Percentiles rank a stretch among this genome's conserved stretches.
Conservation (phyloP, 352 stramenopile genomes). For the Phytophthora pinifolia region DNA sequence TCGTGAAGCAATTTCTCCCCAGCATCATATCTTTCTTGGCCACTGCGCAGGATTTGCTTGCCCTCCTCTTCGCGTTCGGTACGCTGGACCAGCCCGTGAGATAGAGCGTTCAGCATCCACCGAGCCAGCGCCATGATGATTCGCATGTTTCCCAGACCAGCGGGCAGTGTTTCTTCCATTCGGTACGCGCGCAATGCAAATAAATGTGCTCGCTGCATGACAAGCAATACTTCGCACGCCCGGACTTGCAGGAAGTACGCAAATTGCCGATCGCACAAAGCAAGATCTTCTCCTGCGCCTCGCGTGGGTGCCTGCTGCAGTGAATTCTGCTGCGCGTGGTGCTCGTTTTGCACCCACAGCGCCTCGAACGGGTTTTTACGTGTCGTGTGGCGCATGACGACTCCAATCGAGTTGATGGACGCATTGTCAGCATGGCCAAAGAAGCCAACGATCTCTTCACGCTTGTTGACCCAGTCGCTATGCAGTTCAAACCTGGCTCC, state of each 20-base stretch:
- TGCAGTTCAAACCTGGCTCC: conserved; percentile 64
- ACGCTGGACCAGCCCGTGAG: conserved; percentile 65
- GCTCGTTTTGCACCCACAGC: conserved; percentile 57
- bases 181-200: conserved; percentile 58
- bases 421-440: conserved; percentile 64
- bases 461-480: conserved; percentile 46
- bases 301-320: conserved; percentile 14
- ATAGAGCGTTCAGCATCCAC: conserved; percentile 69
- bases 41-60: conserved; percentile 56
- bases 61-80: conserved; percentile 68
- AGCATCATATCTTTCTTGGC: conserved; percentile 50
- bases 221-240: conserved; percentile 58
- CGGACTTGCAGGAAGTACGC: conserved; percentile 83
- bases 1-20: conserved; percentile 57
- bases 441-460: conserved; percentile 73
- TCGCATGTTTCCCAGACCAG: conserved; percentile 34
- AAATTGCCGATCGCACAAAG: conserved; percentile 70
- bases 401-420: conserved; percentile 66
- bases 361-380: conserved; percentile 80
- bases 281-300: conserved; percentile 24
- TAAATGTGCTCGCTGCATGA: conserved; percentile 59
- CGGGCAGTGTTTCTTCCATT: conserved; percentile 28
- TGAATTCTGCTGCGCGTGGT: conserved; percentile 12
- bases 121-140: conserved; percentile 62
- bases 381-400: conserved; percentile 65